Evolutionary conservation across 2,329 filamentous ascomycete genomes (phyloP).

Genomic region (Trichophyton rubrum): DNA sequence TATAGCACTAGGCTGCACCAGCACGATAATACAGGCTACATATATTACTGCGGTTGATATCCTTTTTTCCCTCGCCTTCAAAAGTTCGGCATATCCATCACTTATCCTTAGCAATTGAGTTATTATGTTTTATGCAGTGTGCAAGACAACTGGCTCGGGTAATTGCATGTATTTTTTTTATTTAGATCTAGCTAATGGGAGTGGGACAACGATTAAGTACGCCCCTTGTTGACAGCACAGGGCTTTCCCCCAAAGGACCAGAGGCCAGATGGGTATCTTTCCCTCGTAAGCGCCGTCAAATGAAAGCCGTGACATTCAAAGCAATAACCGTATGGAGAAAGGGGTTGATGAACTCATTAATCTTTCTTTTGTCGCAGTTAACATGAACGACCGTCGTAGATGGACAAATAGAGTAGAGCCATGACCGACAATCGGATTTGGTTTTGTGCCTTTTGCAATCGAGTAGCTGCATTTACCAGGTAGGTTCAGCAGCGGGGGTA

Average conservation of each 20-base stretch:
- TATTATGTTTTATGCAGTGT: not conserved
- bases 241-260: constrained; percentile 75
- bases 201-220: constrained; percentile 71
- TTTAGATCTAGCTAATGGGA: constrained; percentile 5
- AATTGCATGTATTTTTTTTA: not conserved
- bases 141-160: not conserved
- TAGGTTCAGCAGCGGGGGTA: constrained; percentile 21
- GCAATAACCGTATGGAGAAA: constrained; percentile 21
- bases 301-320: constrained; percentile 21
- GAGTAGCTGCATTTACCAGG: constrained; percentile 25
- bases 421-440: not conserved
- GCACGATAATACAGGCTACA: not conserved
- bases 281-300: constrained; percentile 87
- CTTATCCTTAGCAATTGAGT: not conserved
- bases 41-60: not conserved
- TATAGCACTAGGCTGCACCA: constrained; percentile 2
- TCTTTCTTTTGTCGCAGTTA: not conserved
- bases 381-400: not conserved
- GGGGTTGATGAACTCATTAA: constrained; percentile 13
- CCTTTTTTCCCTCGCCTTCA: too few species aligned
- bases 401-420: not conserved
- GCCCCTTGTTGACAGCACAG: constrained; percentile 69
- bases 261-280: constrained; percentile 74
- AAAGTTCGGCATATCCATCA: not conserved
- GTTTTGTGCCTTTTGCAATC: not conserved